A percentile compares a stretch with the other conserved stretches of the same genome.
Conservation (phyloP, 2,329 filamentous ascomycete species). For the Verticillium klebahnii region DNA sequence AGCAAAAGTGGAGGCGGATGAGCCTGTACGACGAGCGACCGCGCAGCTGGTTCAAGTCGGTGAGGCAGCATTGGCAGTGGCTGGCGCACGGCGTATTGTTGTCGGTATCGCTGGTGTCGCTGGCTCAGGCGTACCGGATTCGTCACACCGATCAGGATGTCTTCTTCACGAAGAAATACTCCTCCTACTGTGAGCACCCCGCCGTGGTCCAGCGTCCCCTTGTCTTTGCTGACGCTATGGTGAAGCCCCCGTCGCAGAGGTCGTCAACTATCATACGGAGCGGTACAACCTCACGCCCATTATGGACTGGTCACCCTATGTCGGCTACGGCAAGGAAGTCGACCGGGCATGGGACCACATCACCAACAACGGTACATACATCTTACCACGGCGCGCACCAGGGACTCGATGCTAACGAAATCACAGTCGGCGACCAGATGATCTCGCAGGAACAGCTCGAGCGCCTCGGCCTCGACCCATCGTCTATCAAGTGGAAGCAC, state of each 20-base stretch:
- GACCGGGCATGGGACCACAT: slow-evolving; percentile 54
- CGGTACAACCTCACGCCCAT: slow-evolving; percentile 44
- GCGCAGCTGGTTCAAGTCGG: slow-evolving; percentile 14
- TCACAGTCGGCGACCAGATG: slow-evolving; percentile 55
- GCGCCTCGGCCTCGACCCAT: slow-evolving; percentile 46
- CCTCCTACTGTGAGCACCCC: slow-evolving; percentile 35
- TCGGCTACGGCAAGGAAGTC: slow-evolving; percentile 51
- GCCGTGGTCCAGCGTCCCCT: not conserved
- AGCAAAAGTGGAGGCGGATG: slow-evolving; percentile 10
- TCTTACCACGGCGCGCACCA: not conserved
- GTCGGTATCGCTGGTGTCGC: slow-evolving; percentile 32
- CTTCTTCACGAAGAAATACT: slow-evolving; percentile 32
- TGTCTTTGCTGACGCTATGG: slow-evolving; percentile 1
- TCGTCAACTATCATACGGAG: slow-evolving; percentile 43
- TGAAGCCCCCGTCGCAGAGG: slow-evolving; percentile 40
- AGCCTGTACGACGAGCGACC: slow-evolving; percentile 17
- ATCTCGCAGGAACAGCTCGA: slow-evolving; percentile 49
- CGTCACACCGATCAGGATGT: slow-evolving; percentile 27
- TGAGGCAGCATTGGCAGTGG: slow-evolving; percentile 32
- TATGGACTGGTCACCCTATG: slow-evolving; percentile 41
- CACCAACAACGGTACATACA: slow-evolving; percentile 34
- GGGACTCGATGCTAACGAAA: not conserved
- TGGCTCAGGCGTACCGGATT: slow-evolving; percentile 33
- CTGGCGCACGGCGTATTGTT: slow-evolving; percentile 33
- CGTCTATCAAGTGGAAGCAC: slow-evolving; percentile 51